Evolutionary conservation across 208 protist species (phyloP), one percentile per base, ranked within the genome.

Genomic region (Wallacemonas sp.): DNA sequence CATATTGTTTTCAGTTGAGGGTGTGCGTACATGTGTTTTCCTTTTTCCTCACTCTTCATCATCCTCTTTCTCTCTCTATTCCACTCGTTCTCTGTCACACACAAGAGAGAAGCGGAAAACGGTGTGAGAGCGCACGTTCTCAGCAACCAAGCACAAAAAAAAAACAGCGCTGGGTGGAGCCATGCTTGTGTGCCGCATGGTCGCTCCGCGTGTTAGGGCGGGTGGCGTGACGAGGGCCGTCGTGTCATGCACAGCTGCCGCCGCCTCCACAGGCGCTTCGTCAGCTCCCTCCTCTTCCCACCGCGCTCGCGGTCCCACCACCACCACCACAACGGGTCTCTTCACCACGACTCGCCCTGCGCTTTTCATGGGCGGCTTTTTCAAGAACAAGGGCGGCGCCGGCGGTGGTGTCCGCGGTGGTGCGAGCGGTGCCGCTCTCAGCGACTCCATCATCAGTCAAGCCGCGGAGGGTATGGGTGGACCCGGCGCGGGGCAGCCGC

Each of bases 361-460:
- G 6, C 52, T 58, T 3, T 58, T 58, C 52, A 58, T 58, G 52
- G 52, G 52, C 19, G 52, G 52, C 17, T 58, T 58, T 24, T 58
- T 58, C 30, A 43, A 0, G 11, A 58, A 30, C 52, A 33, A 39
- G n/a, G 36, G 36, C 36, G 14, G 14, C 4, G 4, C 11, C 17
- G 19, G 17, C 17, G 24, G 47, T 32, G 26, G 24, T 47, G 41
- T 9, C 41, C 5, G 47, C 47, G 24, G 47, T 55, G 47, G 1
- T 26, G 47, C 23, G 5, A 9, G 6, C 6, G 4, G 14, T 9
- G 26, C 52, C 27, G 9, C 52, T 14, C 32, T 58, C 17, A 65
- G 70, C 23, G 63, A 71, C 49, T 70, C 64, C 5, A 74, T 74
- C 43, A 56, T 76, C 34, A 77, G 67, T 32, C 68, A 76, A 8